These are phyloP conservation scores for Neocucurbitaria cava DNA, from an alignment of 2,329 filamentous ascomycete genomes.

Conservation along the genomic window DNA sequence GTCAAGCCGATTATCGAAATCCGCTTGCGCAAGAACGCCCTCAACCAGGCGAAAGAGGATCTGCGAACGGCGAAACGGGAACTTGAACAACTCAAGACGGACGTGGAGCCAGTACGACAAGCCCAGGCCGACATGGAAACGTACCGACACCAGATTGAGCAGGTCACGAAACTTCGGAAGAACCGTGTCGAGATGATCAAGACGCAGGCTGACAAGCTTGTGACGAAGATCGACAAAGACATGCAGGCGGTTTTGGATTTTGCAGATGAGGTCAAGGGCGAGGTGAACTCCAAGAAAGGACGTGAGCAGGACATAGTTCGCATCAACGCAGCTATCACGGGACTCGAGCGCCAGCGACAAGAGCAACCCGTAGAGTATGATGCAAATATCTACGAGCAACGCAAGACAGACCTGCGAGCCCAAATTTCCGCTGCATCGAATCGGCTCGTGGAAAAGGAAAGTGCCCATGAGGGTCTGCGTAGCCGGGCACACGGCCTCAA, in stretches of 20 bases:
- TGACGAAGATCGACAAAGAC: conserved; percentile 38
- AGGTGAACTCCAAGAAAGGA: conserved; percentile 51
- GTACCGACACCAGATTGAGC: conserved; percentile 67
- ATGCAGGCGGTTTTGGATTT: conserved; percentile 52
- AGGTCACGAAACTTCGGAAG: conserved; percentile 63
- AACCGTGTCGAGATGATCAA: conserved; percentile 63
- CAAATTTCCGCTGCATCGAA: conserved; percentile 59
- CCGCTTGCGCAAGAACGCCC: conserved; percentile 58
- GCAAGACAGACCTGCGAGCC: conserved; percentile 67
- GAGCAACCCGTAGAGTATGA: conserved; percentile 73
- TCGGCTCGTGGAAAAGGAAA: conserved; percentile 52
- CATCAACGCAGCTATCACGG: conserved; percentile 61
- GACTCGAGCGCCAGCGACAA: conserved; percentile 68
- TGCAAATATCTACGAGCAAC: conserved; percentile 71
- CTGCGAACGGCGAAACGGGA: conserved; percentile 64
- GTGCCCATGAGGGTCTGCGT: conserved; percentile 34
- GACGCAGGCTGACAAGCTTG: conserved; percentile 55
- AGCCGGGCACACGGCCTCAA: conserved; percentile 14
- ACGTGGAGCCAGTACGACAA: conserved; percentile 71
- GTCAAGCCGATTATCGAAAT: conserved; percentile 72
- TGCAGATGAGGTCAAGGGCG: conserved; percentile 51
- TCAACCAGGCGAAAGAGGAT: conserved; percentile 61
- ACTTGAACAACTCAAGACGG: conserved; percentile 65
- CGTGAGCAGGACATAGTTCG: conserved; percentile 41
- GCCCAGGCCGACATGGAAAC: conserved; percentile 73